phyloP scores from a whole-genome alignment of 176 grass and related monocot species.

The Musa acuminata region DNA sequence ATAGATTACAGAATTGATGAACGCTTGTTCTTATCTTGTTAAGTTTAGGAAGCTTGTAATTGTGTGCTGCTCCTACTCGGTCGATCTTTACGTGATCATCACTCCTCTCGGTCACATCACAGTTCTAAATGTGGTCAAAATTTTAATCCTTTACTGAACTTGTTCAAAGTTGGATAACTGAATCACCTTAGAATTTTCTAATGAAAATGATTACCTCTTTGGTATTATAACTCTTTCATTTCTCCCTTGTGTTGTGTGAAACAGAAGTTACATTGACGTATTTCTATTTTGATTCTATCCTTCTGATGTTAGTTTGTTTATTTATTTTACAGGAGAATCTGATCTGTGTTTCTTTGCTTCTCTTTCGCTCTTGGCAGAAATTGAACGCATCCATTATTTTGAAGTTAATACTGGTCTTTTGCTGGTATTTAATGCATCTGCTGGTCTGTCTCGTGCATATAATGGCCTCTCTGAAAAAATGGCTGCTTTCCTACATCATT shows the following conservation, averaged over 20 bases:
- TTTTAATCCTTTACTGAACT: no score
- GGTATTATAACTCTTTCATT: not conserved
- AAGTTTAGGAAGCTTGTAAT: no score
- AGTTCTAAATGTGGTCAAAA: no score
- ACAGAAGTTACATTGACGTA: not conserved
- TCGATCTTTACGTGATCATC: no score
- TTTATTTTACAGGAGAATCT: not conserved
- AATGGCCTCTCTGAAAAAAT: conserved; percentile 40
- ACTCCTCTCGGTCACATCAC: no score
- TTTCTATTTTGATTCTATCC: not conserved
- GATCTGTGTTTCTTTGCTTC: not conserved
- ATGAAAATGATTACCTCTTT: no score
- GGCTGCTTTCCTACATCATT: conserved; percentile 52
- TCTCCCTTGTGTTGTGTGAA: not conserved
- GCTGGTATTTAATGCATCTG: conserved; percentile 59
- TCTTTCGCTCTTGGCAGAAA: conserved; percentile 35
- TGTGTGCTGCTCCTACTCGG: no score
- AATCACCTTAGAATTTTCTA: no score
- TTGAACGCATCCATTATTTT: conserved; percentile 36
- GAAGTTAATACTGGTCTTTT: conserved; percentile 41
- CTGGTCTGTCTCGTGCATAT: conserved; percentile 38
- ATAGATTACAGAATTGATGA: no score
- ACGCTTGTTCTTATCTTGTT: no score
- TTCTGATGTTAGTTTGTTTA: not conserved
- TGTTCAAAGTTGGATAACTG: no score